Evolutionary conservation across 306 rosid species (phyloP).

Genomic region (Citrullus mucosospermus): DNA sequence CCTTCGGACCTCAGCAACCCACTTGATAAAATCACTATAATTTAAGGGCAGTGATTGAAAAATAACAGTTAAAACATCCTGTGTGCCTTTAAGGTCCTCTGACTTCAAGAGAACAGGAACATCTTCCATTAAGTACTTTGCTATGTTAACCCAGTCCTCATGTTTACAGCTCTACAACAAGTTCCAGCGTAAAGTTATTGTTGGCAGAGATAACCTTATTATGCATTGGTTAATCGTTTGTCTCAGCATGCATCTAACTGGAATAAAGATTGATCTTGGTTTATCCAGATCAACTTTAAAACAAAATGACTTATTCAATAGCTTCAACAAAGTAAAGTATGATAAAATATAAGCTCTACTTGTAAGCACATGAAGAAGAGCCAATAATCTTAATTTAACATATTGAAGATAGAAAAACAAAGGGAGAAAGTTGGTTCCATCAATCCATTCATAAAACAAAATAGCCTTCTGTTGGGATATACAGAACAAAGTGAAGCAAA

Average conservation of each 20-base stretch:
- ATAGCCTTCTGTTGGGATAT: neutral
- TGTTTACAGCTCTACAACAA: slow-evolving; percentile 91
- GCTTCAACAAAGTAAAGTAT: neutral
- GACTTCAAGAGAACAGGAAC: slow-evolving; percentile 67
- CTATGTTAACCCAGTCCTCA: slow-evolving; percentile 76
- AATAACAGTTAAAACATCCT: slow-evolving; percentile 43
- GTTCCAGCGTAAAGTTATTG: neutral
- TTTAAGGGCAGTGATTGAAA: slow-evolving; percentile 62
- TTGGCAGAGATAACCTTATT: neutral
- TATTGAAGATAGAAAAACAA: neutral
- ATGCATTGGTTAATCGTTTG: neutral
- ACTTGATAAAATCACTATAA: slow-evolving; percentile 75
- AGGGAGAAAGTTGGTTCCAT: neutral
- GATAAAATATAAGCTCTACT: neutral
- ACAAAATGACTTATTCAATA: neutral
- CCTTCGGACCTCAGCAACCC: slow-evolving; percentile 90
- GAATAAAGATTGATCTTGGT: neutral
- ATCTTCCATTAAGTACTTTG: slow-evolving; percentile 64
- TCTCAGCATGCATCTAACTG: neutral
- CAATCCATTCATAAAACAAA: neutral
- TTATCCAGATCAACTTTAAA: neutral
- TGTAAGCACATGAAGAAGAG: neutral
- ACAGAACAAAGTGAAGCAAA: neutral
- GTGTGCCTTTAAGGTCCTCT: slow-evolving; percentile 41
- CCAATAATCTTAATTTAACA: neutral